A percentile compares a stretch with the other conserved stretches of the same genome.
These are phyloP conservation scores for Gamsiella multidivaricata DNA, from an alignment of 192 early-diverging fungal genomes.

Conservation along the genomic window DNA sequence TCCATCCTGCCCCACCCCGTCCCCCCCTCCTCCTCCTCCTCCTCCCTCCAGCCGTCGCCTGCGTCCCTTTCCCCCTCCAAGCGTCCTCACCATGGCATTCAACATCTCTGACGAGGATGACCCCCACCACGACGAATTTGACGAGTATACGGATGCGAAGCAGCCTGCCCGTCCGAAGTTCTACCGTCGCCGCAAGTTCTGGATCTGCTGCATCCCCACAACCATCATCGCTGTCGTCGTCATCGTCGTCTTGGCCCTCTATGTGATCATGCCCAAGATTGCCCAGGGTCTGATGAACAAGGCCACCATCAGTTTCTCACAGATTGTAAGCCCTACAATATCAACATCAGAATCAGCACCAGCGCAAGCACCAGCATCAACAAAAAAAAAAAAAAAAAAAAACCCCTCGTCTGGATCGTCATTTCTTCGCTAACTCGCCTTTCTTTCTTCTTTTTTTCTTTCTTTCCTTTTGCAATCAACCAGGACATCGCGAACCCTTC, in stretches of 20 bases:
- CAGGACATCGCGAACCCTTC: conserved; percentile 17
- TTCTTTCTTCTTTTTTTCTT: background rate
- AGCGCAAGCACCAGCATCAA: background rate
- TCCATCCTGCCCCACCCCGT: no score
- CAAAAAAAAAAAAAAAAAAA: no score
- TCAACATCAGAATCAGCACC: background rate
- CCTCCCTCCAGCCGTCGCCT: no score
- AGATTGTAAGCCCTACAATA: conserved; percentile 12
- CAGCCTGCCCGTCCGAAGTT: conserved; percentile 54
- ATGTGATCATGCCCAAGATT: conserved; percentile 65
- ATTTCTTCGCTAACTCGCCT: background rate
- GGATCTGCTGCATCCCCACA: conserved; percentile 57
- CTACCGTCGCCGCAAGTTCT: conserved; percentile 59
- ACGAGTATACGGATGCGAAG: conserved; percentile 39
- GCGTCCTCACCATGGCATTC: conserved; percentile 30
- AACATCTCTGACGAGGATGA: conserved; percentile 48
- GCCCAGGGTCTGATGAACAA: conserved; percentile 53
- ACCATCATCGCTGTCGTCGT: conserved; percentile 52
- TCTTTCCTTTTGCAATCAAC: background rate
- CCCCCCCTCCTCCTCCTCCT: no score
- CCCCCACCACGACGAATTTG: conserved; percentile 35
- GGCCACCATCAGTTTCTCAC: conserved; percentile 17
- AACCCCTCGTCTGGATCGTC: no score
- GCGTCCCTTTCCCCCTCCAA: no score
- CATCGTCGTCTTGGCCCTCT: conserved; percentile 53